Evolutionary conservation across 495 filamentous ascomycete genomes (phyloP).

Genomic region (Acidiella bohemica): DNA sequence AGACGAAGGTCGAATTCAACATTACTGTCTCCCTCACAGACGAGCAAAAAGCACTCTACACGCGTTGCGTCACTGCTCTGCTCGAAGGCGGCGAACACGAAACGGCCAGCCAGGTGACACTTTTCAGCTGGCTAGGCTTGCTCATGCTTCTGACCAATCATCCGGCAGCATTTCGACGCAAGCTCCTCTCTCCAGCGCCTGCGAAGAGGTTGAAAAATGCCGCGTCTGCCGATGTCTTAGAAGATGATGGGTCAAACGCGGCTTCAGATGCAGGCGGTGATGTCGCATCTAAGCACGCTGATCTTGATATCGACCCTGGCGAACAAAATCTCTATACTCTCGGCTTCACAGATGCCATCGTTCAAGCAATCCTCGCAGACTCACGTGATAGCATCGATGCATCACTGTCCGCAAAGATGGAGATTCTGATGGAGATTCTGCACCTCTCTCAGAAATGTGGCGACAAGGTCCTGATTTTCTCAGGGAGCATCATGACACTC

Average conservation of each 20-base stretch:
- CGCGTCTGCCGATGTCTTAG: neutral
- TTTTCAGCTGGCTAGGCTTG: conserved; percentile 41
- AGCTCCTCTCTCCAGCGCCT: conserved; percentile 28
- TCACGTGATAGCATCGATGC: conserved; percentile 23
- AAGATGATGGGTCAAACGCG: conserved; percentile 2
- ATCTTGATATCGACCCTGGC: conserved; percentile 35
- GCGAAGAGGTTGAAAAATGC: conserved; percentile 10
- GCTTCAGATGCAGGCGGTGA: neutral
- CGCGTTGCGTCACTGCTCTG: conserved; percentile 36
- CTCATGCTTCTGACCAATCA: conserved; percentile 64
- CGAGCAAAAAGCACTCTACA: conserved; percentile 53
- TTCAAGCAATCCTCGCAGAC: conserved; percentile 34
- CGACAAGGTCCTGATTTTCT: conserved; percentile 74
- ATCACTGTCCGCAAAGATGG: conserved; percentile 37
- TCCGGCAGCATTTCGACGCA: conserved; percentile 49
- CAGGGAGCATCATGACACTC: conserved; percentile 55
- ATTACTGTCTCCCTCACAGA: conserved; percentile 55
- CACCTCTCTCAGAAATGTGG: conserved; percentile 40
- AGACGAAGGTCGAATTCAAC: conserved; percentile 67
- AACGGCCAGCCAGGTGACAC: conserved; percentile 25
- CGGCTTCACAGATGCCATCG: conserved; percentile 37
- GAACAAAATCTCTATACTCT: conserved; percentile 37
- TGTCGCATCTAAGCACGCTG: neutral
- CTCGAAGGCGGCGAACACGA: conserved; percentile 5
- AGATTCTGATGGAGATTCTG: conserved; percentile 53